phyloP scores from a whole-genome alignment of 768 basidiomycete genomes.

The Cystobasidium tubakii region DNA sequence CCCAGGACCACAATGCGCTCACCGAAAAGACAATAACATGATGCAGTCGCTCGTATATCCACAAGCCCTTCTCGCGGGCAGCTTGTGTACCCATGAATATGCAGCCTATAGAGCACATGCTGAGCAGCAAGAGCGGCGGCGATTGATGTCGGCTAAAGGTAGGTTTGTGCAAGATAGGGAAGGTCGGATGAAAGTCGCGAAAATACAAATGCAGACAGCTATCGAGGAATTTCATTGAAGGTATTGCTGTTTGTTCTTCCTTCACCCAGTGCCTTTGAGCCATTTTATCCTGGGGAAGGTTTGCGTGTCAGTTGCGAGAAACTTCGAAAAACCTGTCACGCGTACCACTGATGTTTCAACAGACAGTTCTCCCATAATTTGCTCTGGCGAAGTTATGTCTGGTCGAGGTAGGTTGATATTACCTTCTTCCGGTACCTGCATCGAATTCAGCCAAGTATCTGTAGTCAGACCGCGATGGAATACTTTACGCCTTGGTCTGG shows the following conservation, averaged over 20 bases:
- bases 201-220: constrained; percentile 20
- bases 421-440: background rate
- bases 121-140: constrained; percentile 1
- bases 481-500: background rate
- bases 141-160: constrained; percentile 17
- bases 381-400: constrained; percentile 12
- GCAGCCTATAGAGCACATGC: constrained; percentile 16
- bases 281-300: background rate
- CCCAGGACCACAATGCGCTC: background rate
- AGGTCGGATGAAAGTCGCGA: constrained; percentile 17
- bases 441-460: constrained; percentile 2
- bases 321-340: background rate
- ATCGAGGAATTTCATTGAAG: constrained; percentile 18
- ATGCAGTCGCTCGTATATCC: constrained; percentile 17
- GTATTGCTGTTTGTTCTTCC: constrained; percentile 18
- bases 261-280: background rate
- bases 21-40: constrained; percentile 19
- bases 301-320: background rate
- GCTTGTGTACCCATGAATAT: constrained; percentile 27
- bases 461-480: background rate
- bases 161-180: constrained; percentile 15
- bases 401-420: background rate
- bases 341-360: constrained; percentile 4
- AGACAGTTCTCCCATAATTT: background rate
- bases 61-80: constrained; percentile 14